Conservation (phyloP, 2,329 filamentous ascomycete species). For the Talaromyces piceae region DNA sequence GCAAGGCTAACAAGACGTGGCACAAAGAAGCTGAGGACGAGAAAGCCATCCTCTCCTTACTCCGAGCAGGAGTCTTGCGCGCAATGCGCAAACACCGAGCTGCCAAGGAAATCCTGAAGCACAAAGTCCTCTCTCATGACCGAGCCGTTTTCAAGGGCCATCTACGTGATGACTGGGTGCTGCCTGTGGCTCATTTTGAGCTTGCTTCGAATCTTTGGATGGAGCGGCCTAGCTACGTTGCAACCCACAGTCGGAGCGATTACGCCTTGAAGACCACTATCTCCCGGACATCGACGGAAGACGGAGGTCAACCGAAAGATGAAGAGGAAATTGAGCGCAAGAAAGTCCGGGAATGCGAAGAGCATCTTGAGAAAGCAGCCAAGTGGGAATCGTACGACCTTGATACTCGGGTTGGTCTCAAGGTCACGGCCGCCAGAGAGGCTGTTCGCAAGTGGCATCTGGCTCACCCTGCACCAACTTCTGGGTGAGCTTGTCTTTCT, state of each 20-base stretch:
- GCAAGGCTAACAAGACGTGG: constrained; percentile 51
- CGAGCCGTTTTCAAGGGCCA: constrained; percentile 45
- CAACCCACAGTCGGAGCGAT: constrained; percentile 21
- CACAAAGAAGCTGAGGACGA: constrained; percentile 50
- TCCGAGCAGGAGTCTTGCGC: constrained; percentile 59
- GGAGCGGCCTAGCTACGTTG: constrained; percentile 43
- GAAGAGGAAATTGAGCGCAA: constrained; percentile 24
- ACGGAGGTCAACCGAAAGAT: constrained; percentile 25
- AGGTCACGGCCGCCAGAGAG: constrained; percentile 40
- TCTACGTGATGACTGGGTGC: constrained; percentile 50
- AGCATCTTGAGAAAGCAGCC: constrained; percentile 50
- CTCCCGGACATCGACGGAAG: neutral
- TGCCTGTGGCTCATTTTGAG: constrained; percentile 79
- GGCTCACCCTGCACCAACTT: constrained; percentile 15
- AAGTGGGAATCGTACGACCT: constrained; percentile 56
- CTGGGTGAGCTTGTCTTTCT: neutral
- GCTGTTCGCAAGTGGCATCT: constrained; percentile 39
- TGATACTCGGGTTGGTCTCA: constrained; percentile 49
- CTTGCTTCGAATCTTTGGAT: constrained; percentile 75
- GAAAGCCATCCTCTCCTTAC: constrained; percentile 57
- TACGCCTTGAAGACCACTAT: constrained; percentile 3
- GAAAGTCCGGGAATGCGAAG: constrained; percentile 46
- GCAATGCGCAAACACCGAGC: constrained; percentile 56
- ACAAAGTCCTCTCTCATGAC: constrained; percentile 55
- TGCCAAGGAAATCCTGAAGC: constrained; percentile 57